Evolutionary conservation across 1,284 basidiomycete species (phyloP).

Genomic region (Trichosporon sp.): DNA sequence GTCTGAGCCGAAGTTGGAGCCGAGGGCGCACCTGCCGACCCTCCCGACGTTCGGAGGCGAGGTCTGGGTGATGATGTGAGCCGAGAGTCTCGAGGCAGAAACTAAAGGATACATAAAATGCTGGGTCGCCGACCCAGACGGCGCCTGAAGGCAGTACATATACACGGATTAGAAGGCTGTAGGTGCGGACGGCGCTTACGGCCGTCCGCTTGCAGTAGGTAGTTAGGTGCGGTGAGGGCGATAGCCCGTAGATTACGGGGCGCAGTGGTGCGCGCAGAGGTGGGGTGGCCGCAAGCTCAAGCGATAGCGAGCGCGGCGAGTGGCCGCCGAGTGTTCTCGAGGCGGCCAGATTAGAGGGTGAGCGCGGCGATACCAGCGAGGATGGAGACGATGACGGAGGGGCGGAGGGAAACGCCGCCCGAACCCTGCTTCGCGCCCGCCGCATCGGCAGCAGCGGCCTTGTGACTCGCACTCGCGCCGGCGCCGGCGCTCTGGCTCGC

Average conservation of each 20-base stretch:
- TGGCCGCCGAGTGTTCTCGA: too few relatives aligned
- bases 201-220: too few relatives aligned
- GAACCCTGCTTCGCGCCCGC: background rate
- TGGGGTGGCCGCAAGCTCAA: background rate
- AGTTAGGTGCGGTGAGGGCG: too few relatives aligned
- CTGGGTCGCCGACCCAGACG: background rate
- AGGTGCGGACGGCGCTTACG: background rate
- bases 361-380: background rate
- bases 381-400: background rate
- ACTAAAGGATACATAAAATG: slow-evolving; percentile 10
- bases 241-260: too few relatives aligned
- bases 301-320: too few relatives aligned
- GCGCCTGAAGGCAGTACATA: background rate
- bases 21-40: too few relatives aligned
- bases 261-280: too few relatives aligned
- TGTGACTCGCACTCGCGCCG: background rate
- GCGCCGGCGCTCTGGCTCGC: background rate
- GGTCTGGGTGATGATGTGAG: too few relatives aligned
- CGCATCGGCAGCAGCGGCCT: background rate
- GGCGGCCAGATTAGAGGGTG: background rate
- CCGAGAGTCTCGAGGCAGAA: background rate
- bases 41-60: too few relatives aligned
- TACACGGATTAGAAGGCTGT: slow-evolving; percentile 17
- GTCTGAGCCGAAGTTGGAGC: too few relatives aligned
- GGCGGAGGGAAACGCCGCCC: background rate